Evolutionary conservation across 306 rosid genomes (phyloP).

Genomic region (Castanea sativa): DNA sequence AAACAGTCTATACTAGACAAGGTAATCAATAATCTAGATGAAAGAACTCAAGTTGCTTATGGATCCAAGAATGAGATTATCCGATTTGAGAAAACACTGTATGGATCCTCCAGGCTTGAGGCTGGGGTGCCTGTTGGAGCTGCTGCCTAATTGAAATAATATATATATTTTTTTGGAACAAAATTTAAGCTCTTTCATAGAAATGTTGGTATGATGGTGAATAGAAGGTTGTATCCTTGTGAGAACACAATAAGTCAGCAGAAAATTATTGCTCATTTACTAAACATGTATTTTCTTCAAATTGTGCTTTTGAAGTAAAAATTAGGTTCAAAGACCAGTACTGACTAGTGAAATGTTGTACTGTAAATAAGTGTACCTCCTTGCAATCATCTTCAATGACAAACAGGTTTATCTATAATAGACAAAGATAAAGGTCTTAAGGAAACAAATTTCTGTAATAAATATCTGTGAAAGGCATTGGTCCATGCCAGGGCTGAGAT

Average conservation of each 20-base stretch:
- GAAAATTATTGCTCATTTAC: not conserved
- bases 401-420: not conserved
- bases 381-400: not conserved
- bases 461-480: no score
- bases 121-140: conserved; percentile 89
- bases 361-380: not conserved
- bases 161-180: conserved; percentile 1
- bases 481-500: no score
- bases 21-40: conserved; percentile 69
- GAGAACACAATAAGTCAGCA: not conserved
- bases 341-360: not conserved
- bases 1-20: conserved; percentile 78
- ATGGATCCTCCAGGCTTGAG: conserved; percentile 95
- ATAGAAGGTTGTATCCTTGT: conserved; percentile 18
- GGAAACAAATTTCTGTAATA: no score
- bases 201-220: conserved; percentile 15
- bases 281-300: not conserved
- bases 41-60: conserved; percentile 93
- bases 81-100: conserved; percentile 89
- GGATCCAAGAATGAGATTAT: conserved; percentile 92
- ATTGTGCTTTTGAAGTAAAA: not conserved
- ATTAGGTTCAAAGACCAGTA: not conserved
- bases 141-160: conserved; percentile 47
- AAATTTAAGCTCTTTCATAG: conserved; percentile 18
- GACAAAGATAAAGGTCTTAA: no score